phyloP scores from a whole-genome alignment of 2,329 filamentous ascomycete species.

The Diaporthe ampelina region DNA sequence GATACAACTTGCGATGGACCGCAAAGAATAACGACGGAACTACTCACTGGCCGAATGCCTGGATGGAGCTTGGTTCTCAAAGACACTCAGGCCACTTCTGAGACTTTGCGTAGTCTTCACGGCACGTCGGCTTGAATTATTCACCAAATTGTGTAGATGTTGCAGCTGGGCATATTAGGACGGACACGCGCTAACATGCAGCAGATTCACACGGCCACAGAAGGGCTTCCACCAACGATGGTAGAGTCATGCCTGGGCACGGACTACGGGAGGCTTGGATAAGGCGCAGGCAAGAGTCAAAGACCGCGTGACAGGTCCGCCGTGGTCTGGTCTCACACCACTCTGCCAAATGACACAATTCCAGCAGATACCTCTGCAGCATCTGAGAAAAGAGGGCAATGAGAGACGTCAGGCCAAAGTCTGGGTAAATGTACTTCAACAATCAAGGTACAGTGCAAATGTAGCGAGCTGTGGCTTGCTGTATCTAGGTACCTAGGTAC shows the following conservation, averaged over 20 bases:
- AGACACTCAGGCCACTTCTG: no score
- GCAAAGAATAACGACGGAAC: no score
- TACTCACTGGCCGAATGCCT: no score
- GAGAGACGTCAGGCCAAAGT: background rate
- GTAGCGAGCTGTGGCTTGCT: constrained; percentile 1
- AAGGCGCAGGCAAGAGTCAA: constrained; percentile 17
- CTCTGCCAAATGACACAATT: background rate
- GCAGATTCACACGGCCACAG: constrained; percentile 18
- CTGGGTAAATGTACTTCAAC: background rate
- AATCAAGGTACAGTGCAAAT: constrained; percentile 10
- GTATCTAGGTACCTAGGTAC: background rate
- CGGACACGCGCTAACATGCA: constrained; percentile 14
- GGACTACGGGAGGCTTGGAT: constrained; percentile 14
- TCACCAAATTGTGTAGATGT: no score
- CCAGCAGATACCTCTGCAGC: background rate
- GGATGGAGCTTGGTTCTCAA: no score
- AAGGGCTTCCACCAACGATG: constrained; percentile 18
- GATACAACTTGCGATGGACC: no score
- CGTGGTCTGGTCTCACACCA: constrained; percentile 19
- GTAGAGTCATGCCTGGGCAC: constrained; percentile 18
- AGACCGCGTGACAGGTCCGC: constrained; percentile 22
- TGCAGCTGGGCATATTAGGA: no score
- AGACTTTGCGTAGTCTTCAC: no score
- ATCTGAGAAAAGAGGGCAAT: constrained; percentile 7
- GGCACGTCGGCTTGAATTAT: no score